phyloP scores from a whole-genome alignment of 2,329 filamentous ascomycete species.

The Trichoderma atrobrunneum region DNA sequence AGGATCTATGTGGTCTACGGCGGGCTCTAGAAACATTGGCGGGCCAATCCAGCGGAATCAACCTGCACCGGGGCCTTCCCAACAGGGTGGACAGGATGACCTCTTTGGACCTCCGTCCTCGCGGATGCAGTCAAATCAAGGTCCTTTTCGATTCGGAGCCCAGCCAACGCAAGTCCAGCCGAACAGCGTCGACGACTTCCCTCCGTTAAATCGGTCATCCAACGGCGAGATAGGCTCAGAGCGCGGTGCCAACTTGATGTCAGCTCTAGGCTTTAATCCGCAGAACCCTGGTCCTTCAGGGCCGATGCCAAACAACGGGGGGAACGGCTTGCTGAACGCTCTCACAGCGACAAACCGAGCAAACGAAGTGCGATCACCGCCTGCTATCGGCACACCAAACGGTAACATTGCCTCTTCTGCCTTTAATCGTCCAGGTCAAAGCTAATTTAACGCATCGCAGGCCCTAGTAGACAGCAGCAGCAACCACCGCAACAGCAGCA shows the following conservation, averaged over 20 bases:
- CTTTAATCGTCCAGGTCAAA: not conserved
- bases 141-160: slow-evolving; percentile 53
- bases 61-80: slow-evolving; percentile 49
- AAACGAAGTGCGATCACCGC: slow-evolving; percentile 49
- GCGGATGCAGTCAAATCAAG: slow-evolving; percentile 39
- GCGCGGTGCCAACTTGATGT: slow-evolving; percentile 50
- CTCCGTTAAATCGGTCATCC: slow-evolving; percentile 56
- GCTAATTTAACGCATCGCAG: not conserved
- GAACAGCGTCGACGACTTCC: slow-evolving; percentile 58
- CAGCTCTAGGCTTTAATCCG: slow-evolving; percentile 52
- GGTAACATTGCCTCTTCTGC: not conserved
- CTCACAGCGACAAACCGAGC: slow-evolving; percentile 58
- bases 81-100: slow-evolving; percentile 50
- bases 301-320: slow-evolving; percentile 44
- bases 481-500: slow-evolving; percentile 22
- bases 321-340: slow-evolving; percentile 62
- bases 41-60: slow-evolving; percentile 52
- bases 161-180: slow-evolving; percentile 50
- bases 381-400: slow-evolving; percentile 37
- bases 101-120: slow-evolving; percentile 44
- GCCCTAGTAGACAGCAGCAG: not conserved
- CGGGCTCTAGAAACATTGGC: slow-evolving; percentile 47
- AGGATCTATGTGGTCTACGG: slow-evolving; percentile 54
- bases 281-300: slow-evolving; percentile 40
- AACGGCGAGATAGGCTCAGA: slow-evolving; percentile 60